Evolutionary conservation across 305 asterid species (phyloP).

Genomic region (Fraxinus velutina): DNA sequence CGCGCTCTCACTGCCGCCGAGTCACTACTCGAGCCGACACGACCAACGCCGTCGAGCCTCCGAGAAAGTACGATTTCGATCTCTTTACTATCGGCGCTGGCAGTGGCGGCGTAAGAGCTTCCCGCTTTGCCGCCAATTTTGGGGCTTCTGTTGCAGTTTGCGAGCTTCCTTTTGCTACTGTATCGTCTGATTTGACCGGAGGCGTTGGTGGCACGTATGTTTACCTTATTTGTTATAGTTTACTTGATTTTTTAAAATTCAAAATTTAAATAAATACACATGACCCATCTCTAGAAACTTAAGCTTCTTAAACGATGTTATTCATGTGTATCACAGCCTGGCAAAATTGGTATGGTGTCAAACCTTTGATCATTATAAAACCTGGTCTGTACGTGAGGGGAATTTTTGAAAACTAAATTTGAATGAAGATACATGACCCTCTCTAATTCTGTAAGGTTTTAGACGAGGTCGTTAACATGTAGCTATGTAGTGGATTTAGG

Average conservation of each 20-base stretch:
- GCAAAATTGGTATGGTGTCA: neutral
- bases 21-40: constrained; percentile 56
- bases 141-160: constrained; percentile 90
- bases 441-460: neutral
- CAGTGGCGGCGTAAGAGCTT: constrained; percentile 95
- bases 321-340: neutral
- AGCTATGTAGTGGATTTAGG: neutral
- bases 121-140: constrained; percentile 79
- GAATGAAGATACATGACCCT: neutral
- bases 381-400: neutral
- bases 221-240: constrained; percentile 19
- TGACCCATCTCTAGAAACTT: neutral
- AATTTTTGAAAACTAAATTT: neutral
- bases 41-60: constrained; percentile 11
- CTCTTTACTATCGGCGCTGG: constrained; percentile 92
- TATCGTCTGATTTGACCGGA: constrained; percentile 78
- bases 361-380: neutral
- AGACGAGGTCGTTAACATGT: neutral
- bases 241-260: neutral
- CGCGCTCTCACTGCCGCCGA: constrained; percentile 33
- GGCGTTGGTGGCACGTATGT: constrained; percentile 96
- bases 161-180: constrained; percentile 82
- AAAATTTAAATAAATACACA: neutral
- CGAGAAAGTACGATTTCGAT: constrained; percentile 63
- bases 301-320: neutral